Conservation (phyloP, 2,329 filamentous ascomycete genomes). For the Arthrobotrys sinensis region DNA sequence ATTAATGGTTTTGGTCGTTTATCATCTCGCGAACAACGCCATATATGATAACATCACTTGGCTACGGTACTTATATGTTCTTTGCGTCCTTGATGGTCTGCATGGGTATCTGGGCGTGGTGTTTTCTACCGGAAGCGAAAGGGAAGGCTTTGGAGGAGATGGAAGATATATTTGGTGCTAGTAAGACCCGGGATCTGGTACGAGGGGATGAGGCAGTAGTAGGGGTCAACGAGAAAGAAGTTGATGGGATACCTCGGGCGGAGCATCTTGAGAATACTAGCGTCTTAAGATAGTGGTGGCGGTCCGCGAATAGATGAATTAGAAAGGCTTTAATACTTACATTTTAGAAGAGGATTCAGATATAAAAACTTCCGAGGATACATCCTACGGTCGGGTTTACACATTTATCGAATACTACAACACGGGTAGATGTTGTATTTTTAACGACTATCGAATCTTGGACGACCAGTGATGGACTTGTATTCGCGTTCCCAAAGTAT, state of each 20-base stretch:
- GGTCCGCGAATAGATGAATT: too few relatives aligned
- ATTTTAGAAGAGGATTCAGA: too few relatives aligned
- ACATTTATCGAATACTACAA: neutral
- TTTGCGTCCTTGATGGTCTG: slow-evolving; percentile 76
- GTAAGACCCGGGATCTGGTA: slow-evolving; percentile 1
- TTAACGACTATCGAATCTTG: neutral
- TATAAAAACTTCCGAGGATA: too few relatives aligned
- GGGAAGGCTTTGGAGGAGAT: slow-evolving; percentile 69
- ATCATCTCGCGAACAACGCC: slow-evolving; percentile 78
- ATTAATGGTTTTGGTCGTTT: slow-evolving; percentile 83
- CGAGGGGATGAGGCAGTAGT: slow-evolving; percentile 6
- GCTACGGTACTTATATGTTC: slow-evolving; percentile 32
- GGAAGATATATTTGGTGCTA: slow-evolving; percentile 65
- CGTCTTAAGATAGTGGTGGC: neutral
- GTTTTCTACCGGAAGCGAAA: slow-evolving; percentile 77
- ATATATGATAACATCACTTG: slow-evolving; percentile 74
- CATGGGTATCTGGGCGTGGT: slow-evolving; percentile 74
- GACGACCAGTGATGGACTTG: too few relatives aligned
- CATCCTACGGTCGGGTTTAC: too few relatives aligned
- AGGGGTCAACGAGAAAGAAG: slow-evolving; percentile 14
- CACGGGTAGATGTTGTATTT: slow-evolving; percentile 4
- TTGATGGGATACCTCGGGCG: neutral
- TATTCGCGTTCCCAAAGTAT: too few relatives aligned
- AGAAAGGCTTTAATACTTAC: too few relatives aligned
- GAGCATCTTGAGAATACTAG: slow-evolving; percentile 20